These are phyloP conservation scores for Aaosphaeria pasadenensis DNA, from an alignment of 2,329 filamentous ascomycete species.

Conservation along the genomic window DNA sequence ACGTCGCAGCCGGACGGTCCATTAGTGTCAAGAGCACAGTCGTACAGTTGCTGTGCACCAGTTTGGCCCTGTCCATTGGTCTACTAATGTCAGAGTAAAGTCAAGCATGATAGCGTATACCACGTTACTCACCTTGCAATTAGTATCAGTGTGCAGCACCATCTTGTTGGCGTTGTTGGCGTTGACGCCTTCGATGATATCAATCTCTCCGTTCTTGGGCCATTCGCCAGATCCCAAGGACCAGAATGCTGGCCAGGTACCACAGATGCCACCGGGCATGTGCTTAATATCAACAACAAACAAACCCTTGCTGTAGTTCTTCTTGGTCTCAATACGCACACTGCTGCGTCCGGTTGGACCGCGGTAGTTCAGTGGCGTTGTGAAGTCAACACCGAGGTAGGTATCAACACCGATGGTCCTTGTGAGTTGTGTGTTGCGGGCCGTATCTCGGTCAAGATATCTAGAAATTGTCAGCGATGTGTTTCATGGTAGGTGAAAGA, in stretches of 20 bases:
- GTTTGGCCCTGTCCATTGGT: conserved; percentile 14
- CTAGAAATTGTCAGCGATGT: conserved; percentile 1
- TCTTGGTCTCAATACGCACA: conserved; percentile 27
- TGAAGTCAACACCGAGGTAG: conserved; percentile 45
- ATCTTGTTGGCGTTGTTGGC: conserved; percentile 19
- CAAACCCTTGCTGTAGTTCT: conserved; percentile 27
- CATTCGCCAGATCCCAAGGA: conserved; percentile 22
- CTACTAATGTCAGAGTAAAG: not conserved
- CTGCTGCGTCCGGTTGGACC: conserved; percentile 18
- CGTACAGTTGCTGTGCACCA: conserved; percentile 4
- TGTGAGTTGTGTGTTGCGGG: conserved; percentile 1
- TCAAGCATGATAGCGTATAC: not conserved
- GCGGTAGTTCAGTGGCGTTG: conserved; percentile 13
- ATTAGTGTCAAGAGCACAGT: conserved; percentile 17
- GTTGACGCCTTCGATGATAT: conserved; percentile 35
- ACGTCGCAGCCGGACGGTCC: conserved; percentile 42
- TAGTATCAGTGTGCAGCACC: conserved; percentile 24
- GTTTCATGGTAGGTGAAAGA: not conserved
- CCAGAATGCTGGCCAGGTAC: conserved; percentile 35
- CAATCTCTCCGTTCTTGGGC: conserved; percentile 29
- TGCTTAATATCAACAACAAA: conserved; percentile 29
- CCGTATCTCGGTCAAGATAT: conserved; percentile 8
- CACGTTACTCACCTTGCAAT: conserved; percentile 9
- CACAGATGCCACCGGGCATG: conserved; percentile 29
- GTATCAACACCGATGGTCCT: conserved; percentile 9